Evolutionary conservation across 1,284 basidiomycete genomes (phyloP).

Genomic region (Cryptococcus sp.): DNA sequence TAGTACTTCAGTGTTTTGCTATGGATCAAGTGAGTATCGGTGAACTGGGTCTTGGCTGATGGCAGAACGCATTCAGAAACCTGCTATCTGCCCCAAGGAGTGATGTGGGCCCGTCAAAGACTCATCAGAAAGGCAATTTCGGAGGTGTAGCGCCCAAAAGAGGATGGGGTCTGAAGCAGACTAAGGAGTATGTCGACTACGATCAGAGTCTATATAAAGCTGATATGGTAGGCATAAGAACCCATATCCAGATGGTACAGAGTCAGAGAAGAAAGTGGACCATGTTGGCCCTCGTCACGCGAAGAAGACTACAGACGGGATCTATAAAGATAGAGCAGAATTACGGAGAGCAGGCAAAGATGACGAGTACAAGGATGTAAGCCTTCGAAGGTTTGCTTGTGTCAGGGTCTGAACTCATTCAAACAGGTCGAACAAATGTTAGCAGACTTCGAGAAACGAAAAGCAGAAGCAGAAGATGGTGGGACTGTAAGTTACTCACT

Average conservation of each 20-base stretch:
- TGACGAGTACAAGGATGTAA: slow-evolving; percentile 43
- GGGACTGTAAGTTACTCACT: slow-evolving; percentile 18
- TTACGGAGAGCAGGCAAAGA: slow-evolving; percentile 39
- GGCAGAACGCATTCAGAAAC: slow-evolving; percentile 40
- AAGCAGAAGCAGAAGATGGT: slow-evolving; percentile 55
- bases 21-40: slow-evolving; percentile 33
- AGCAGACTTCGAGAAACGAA: slow-evolving; percentile 69
- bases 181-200: slow-evolving; percentile 20
- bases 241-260: slow-evolving; percentile 8
- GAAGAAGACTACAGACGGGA: slow-evolving; percentile 19
- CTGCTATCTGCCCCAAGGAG: slow-evolving; percentile 33
- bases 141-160: slow-evolving; percentile 29
- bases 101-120: slow-evolving; percentile 12
- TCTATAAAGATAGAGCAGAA: slow-evolving; percentile 47
- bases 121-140: slow-evolving; percentile 23
- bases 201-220: not conserved
- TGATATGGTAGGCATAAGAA: not conserved
- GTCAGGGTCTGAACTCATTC: slow-evolving; percentile 3
- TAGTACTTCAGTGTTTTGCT: not conserved
- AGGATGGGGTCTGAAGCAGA: slow-evolving; percentile 36
- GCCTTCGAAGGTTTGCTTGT: slow-evolving; percentile 2
- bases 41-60: not conserved
- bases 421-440: slow-evolving; percentile 68
- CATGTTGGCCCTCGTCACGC: slow-evolving; percentile 33
- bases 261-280: slow-evolving; percentile 13